Conservation (phyloP, 1,284 basidiomycete genomes). For the Blastosporella zonata region DNA sequence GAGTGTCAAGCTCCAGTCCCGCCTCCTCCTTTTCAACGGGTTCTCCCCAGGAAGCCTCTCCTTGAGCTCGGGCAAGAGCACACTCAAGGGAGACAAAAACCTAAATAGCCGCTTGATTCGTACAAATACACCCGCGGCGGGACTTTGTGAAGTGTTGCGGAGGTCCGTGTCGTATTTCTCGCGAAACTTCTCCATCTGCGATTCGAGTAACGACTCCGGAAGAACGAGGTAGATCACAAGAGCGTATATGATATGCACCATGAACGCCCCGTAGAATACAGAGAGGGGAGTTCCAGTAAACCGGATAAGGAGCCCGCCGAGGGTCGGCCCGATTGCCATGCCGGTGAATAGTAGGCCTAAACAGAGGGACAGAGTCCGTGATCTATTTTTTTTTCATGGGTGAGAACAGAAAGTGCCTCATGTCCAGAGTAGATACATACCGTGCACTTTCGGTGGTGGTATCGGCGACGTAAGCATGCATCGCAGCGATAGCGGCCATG, state of each 20-base stretch:
- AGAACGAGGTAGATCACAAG: conserved; percentile 56
- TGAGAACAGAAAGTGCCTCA: neutral
- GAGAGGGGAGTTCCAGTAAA: conserved; percentile 54
- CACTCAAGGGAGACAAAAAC: conserved; percentile 63
- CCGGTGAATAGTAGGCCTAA: conserved; percentile 65
- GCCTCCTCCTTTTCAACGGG: conserved; percentile 37
- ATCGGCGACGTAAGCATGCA: conserved; percentile 65
- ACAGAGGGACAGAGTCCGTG: conserved; percentile 60
- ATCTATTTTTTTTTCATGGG: conserved; percentile 32
- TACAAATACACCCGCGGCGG: conserved; percentile 23
- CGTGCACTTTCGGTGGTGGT: conserved; percentile 48
- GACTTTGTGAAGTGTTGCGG: conserved; percentile 18
- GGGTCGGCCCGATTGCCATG: conserved; percentile 68
- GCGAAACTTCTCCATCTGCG: conserved; percentile 36
- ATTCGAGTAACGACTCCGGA: conserved; percentile 69
- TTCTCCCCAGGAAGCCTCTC: conserved; percentile 25
- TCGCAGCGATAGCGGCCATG: conserved; percentile 44
- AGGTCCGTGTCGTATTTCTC: conserved; percentile 34
- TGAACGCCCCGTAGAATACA: conserved; percentile 67
- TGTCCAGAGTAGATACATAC: conserved; percentile 24
- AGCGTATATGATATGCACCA: conserved; percentile 48
- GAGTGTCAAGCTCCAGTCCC: conserved; percentile 70
- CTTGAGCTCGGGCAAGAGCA: conserved; percentile 55
- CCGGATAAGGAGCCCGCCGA: conserved; percentile 66
- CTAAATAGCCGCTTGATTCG: conserved; percentile 40